Evolutionary conservation across 164 flowering plant genomes (phyloP), one percentile per base, ranked within the genome.

Genomic region (Nymphaea thermarum): DNA sequence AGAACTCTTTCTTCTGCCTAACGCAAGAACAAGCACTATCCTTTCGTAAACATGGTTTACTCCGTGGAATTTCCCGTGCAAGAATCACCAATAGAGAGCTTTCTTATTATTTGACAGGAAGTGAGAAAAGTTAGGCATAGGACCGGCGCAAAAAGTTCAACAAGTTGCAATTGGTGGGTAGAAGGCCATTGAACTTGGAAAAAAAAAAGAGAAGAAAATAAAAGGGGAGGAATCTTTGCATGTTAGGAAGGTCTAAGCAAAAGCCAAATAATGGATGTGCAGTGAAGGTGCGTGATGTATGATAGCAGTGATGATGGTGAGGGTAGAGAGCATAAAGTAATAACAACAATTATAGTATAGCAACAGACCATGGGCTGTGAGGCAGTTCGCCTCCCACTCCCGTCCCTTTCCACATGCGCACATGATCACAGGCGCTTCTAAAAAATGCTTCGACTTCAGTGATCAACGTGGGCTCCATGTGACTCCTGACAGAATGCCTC

Each of bases 171-270:
- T 25, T 25, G 36, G 36, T 25, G 36, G 1, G 16, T 16, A 55
- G 16, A 55, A 55, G 12, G 16, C 1, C 1, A 55, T 16, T 55
- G 60, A 55, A 16, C 15, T 61, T 61, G 42, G 5, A 61, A 36
- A 11, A 36, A 61, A 36, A 61, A 8, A 11, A n/a, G 25, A 11
- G 63, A 61, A 11, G 63, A n/a, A 36, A n/a, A 36, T 36, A n/a
- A 61, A 36, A 61, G 42, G 42, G 63, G 42, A 61, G 63, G 63
- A 61, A 61, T 61, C 63, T 61, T 61, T 61, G 63, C 63, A 61
- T 61, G 63, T 61, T 61, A 61, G 25, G 63, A n/a, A 36, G 63
- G 63, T 6, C 7, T 61, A 36, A 61, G 63, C 25, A 4, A 61
- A 61, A 12, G 55, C 55, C 55, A 12, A 47, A 47, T 47, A 47